phyloP scores from a whole-genome alignment of 2,329 filamentous ascomycete genomes.

The Rutstroemia sp. region DNA sequence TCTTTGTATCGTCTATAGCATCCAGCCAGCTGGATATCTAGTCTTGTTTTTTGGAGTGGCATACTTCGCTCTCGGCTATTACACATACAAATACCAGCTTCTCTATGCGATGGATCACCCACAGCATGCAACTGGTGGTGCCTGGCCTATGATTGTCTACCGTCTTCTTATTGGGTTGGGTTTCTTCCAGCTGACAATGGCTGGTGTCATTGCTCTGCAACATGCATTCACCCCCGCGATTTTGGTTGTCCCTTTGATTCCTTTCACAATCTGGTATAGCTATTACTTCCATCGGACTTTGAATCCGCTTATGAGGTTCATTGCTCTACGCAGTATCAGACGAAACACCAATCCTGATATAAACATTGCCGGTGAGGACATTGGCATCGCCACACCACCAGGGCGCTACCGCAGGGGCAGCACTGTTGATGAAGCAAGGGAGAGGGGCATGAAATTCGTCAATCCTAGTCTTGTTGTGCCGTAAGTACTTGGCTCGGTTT shows the following conservation, averaged over 20 bases:
- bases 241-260: constrained; percentile 67
- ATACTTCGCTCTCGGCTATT: constrained; percentile 78
- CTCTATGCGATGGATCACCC: constrained; percentile 98
- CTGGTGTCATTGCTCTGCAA: constrained; percentile 72
- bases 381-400: constrained; percentile 20
- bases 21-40: constrained; percentile 70
- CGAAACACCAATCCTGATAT: constrained; percentile 46
- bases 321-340: constrained; percentile 80
- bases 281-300: constrained; percentile 76
- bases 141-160: constrained; percentile 96
- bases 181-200: constrained; percentile 87
- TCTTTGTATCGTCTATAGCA: constrained; percentile 90
- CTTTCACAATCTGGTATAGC: constrained; percentile 81
- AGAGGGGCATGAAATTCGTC: constrained; percentile 63
- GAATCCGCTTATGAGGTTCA: constrained; percentile 84
- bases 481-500: constrained; percentile 37
- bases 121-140: constrained; percentile 84
- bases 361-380: constrained; percentile 36
- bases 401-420: constrained; percentile 32
- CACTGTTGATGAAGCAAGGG: constrained; percentile 65
- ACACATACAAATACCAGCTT: constrained; percentile 94
- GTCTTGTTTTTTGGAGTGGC: constrained; percentile 75
- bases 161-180: constrained; percentile 79
- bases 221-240: constrained; percentile 66
- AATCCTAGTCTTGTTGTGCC: constrained; percentile 68